phyloP scores from a whole-genome alignment of 2,329 filamentous ascomycete species.

The Metarhizium robertsii region DNA sequence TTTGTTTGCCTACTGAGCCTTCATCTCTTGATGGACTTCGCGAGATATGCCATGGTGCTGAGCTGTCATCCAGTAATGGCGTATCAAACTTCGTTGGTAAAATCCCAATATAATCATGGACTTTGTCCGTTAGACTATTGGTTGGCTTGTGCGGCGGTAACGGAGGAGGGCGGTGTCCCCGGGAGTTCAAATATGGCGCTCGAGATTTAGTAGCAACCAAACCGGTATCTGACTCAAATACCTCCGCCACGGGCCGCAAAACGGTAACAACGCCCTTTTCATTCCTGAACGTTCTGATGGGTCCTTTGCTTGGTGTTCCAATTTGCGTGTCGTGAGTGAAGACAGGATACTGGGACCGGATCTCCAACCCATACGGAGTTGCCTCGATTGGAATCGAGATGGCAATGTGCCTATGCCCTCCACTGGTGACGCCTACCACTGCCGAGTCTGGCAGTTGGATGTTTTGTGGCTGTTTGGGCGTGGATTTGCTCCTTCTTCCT shows the following conservation, averaged over 20 bases:
- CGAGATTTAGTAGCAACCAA: not conserved
- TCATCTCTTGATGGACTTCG: slow-evolving; percentile 4
- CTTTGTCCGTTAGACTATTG: slow-evolving; percentile 9
- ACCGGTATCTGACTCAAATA: slow-evolving; percentile 7
- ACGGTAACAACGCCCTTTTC: slow-evolving; percentile 28
- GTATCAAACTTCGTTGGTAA: slow-evolving; percentile 15
- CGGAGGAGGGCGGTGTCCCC: not conserved
- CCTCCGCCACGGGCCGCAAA: slow-evolving; percentile 20
- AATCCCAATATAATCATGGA: slow-evolving; percentile 14
- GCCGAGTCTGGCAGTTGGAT: slow-evolving; percentile 44
- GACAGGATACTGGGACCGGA: slow-evolving; percentile 25
- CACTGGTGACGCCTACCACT: slow-evolving; percentile 42
- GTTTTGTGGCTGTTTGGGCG: slow-evolving; percentile 18
- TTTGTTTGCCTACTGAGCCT: not conserved
- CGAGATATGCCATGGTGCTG: slow-evolving; percentile 7
- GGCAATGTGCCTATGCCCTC: slow-evolving; percentile 48
- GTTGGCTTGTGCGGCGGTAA: slow-evolving; percentile 7
- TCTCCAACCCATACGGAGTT: slow-evolving; percentile 28
- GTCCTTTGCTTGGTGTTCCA: slow-evolving; percentile 5
- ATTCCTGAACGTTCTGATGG: slow-evolving; percentile 20
- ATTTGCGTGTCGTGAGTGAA: slow-evolving; percentile 12
- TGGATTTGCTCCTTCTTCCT: slow-evolving; percentile 25
- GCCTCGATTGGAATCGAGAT: slow-evolving; percentile 50
- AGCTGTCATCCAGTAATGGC: slow-evolving; percentile 11
- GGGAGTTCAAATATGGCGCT: slow-evolving; percentile 1